These are phyloP conservation scores for Candida insectorum DNA, from an alignment of 805 yeast genomes.

Conservation along the genomic window DNA sequence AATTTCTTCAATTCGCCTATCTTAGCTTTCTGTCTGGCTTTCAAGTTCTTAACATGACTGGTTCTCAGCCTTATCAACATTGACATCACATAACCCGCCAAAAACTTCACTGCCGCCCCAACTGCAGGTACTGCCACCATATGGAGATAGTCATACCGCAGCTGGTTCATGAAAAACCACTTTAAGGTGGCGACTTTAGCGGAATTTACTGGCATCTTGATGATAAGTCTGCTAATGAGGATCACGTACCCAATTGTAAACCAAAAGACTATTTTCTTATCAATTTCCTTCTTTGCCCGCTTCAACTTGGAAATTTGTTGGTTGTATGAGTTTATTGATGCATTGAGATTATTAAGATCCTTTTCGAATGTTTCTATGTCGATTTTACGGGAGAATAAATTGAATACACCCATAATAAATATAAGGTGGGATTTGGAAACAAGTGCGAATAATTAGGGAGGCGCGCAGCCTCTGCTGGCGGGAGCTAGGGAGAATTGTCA, in stretches of 20 bases:
- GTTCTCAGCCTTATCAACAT: slow-evolving; percentile 15
- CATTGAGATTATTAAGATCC: slow-evolving; percentile 27
- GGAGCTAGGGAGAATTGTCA: no score
- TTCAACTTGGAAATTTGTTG: slow-evolving; percentile 23
- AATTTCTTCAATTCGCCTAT: slow-evolving; percentile 65
- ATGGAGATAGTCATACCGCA: slow-evolving; percentile 14
- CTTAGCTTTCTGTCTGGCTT: slow-evolving; percentile 47
- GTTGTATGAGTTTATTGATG: slow-evolving; percentile 21
- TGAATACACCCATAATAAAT: slow-evolving; percentile 24
- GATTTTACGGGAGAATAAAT: slow-evolving; percentile 22
- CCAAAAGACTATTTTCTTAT: slow-evolving; percentile 14
- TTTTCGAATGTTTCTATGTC: slow-evolving; percentile 31
- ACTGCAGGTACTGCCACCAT: slow-evolving; percentile 23
- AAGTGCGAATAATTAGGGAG: no score
- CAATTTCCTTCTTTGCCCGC: slow-evolving; percentile 11
- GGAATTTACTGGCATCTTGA: slow-evolving; percentile 11
- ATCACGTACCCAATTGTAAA: slow-evolving; percentile 20
- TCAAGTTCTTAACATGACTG: slow-evolving; percentile 23
- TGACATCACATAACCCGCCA: slow-evolving; percentile 19
- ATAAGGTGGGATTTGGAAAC: no score
- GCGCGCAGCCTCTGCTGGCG: no score
- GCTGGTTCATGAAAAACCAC: slow-evolving; percentile 24
- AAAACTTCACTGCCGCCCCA: slow-evolving; percentile 14
- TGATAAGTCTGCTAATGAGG: slow-evolving; percentile 16
- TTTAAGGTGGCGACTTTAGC: slow-evolving; percentile 17